A percentile compares a stretch with the other conserved stretches of the same genome.
Evolutionary conservation across 306 rosid species (phyloP).

Genomic region (Hippophae tibetana): DNA sequence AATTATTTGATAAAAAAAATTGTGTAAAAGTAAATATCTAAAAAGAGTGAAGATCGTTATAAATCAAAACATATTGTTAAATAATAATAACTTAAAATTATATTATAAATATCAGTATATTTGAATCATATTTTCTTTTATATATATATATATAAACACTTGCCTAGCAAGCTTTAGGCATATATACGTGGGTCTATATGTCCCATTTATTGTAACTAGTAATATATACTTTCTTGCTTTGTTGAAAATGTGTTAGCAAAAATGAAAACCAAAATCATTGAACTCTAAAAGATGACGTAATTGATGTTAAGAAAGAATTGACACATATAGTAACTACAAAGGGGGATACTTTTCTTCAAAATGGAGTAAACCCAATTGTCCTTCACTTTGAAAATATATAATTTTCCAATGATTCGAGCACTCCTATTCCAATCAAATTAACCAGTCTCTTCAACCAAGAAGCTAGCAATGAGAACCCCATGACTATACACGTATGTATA

Average conservation of each 20-base stretch:
- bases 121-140: too few species aligned
- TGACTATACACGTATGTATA: background rate
- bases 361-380: slow-evolving; percentile 36
- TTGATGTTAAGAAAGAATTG: slow-evolving; percentile 17
- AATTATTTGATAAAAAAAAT: too few species aligned
- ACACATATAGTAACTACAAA: slow-evolving; percentile 26
- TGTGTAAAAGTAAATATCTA: too few species aligned
- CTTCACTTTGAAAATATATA: slow-evolving; percentile 23
- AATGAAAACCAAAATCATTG: slow-evolving; percentile 46
- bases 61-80: too few species aligned
- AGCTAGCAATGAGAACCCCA: slow-evolving; percentile 21
- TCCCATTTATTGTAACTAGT: slow-evolving; percentile 23
- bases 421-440: slow-evolving; percentile 38
- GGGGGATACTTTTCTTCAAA: slow-evolving; percentile 63
- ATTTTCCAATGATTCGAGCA: slow-evolving; percentile 65
- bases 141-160: too few species aligned
- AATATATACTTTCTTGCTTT: slow-evolving; percentile 37
- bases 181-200: slow-evolving; percentile 36
- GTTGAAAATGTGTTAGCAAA: slow-evolving; percentile 56
- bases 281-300: slow-evolving; percentile 29
- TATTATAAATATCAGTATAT: too few species aligned
- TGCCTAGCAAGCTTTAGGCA: background rate
- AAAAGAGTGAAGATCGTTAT: too few species aligned
- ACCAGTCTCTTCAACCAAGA: slow-evolving; percentile 26
- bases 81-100: too few species aligned